These are phyloP conservation scores for Taphrina confusa DNA, from an alignment of 1,139 yeast species.

Conservation along the genomic window DNA sequence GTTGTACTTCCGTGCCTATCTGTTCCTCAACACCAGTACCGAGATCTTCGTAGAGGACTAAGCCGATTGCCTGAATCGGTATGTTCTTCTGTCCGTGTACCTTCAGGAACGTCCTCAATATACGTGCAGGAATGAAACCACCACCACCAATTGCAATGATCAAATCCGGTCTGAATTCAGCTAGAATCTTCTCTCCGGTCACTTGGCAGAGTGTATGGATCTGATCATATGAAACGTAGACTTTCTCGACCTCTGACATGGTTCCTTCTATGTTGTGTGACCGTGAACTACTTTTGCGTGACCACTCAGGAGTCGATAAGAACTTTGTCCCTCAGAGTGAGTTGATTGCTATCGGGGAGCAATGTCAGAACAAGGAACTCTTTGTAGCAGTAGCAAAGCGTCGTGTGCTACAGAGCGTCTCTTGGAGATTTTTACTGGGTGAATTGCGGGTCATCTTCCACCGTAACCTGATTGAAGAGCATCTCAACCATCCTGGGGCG, in stretches of 20 bases:
- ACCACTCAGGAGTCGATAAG: too few relatives aligned
- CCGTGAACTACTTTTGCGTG: too few relatives aligned
- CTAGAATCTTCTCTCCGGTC: conserved; percentile 64
- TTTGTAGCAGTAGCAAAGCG: too few relatives aligned
- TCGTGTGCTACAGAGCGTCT: too few relatives aligned
- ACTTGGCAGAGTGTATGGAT: conserved; percentile 91
- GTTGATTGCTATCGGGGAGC: too few relatives aligned
- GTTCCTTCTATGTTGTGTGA: too few relatives aligned
- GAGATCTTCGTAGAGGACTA: conserved; percentile 81
- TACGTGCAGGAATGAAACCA: conserved; percentile 95
- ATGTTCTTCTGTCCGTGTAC: conserved; percentile 84
- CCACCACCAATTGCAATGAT: conserved; percentile 66
- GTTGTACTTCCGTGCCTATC: conserved; percentile 80
- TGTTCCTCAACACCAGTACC: conserved; percentile 50
- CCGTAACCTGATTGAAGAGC: conserved; percentile 5
- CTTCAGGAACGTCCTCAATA: conserved; percentile 84
- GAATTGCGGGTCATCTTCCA: conserved; percentile 13
- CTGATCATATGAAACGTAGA: conserved; percentile 83
- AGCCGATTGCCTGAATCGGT: conserved; percentile 89
- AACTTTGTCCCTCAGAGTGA: too few relatives aligned
- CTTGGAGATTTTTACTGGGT: conserved; percentile 4
- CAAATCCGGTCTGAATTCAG: conserved; percentile 62
- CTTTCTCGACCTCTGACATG: conserved; percentile 30
- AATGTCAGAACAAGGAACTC: too few relatives aligned
- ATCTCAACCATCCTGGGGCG: too few relatives aligned